Base-by-base conservation (phyloP, 2,329 filamentous ascomycete species). In the Xylaria sp. region DNA sequence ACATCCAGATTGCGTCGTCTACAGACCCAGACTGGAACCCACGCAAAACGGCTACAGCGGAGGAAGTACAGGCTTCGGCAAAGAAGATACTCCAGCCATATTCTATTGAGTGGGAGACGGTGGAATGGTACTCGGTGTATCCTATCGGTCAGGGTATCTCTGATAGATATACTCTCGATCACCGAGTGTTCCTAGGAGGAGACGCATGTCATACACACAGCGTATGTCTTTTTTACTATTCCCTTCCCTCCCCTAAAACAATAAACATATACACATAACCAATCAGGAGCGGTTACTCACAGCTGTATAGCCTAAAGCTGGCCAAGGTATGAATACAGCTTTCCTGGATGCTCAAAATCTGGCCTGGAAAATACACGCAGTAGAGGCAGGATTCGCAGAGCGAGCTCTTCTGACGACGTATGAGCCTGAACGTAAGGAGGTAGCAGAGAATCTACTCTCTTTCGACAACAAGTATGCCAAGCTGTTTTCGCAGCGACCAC, bases 301-400 rank as follows among this genome's bases (percentile, higher is more conserved):
- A n/a, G 11, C 79, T 85, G 54, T 83, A 85, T 73, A 89, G 86
- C 90, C 90, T 42, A 93, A 92, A 81, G 91, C 90, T 36, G 91
- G 91, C 1, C 91, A 93, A 78, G 91, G 91, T 33, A 93, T 93
- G 91, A 93, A 93, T 74, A 91, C 91, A 0, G 90, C 90, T 3
- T 93, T 93, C 80, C 82, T 92, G 58, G 91, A 95, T 72, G 93
- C 93, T 0, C 87, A 93, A 67, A 98, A 97, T 78, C 84, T 98
- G 45, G 94, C 94, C 7, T 98, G 94, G 94, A 98, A 98, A 82
- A 92, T 97, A 58, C 94, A 97, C 77, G 89, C 92, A 39, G 95
- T 97, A 10, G 94, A 97, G 77, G 85, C 86, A 29, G 93, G 93
- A 13, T 92, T 97, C 72, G 92, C 93, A 0, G 81, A 89, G 33